Evolutionary conservation across 2,329 filamentous ascomycete genomes (phyloP), one percentile per base, ranked within the genome.

Genomic region (Aspergillus novoparasiticus): DNA sequence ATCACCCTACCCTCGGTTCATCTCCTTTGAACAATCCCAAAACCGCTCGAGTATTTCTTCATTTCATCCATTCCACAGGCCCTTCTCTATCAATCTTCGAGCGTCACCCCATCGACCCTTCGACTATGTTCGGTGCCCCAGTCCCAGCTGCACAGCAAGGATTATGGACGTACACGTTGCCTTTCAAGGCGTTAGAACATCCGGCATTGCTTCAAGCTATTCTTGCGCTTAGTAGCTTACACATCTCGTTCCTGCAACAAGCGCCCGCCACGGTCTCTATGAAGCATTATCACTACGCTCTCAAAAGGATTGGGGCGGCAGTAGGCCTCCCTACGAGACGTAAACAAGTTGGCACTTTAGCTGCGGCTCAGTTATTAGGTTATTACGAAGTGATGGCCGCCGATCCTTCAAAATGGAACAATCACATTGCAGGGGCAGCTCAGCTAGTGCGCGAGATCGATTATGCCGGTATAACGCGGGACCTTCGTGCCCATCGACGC

Each of bases 331-430:
- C 88, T 0, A 84, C 83, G 53, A 88, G 89, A 70, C 87, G 93
- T 59, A 88, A 89, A 10, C 88, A 93, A 61, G 86, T 92, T 10
- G 88, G 92, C 1, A 97, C 93, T 0, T 81, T 98, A n/a, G 94
- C 94, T 9, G 93, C 94, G 2, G 93, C 92, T 0, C 82, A 97
- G 41, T 81, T 98, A 9, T 84, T 99, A 9, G 92, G 89, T 0
- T 98, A 93, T 75, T 98, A 96, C 72, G 95, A 98, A 76, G 92
- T 97, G 21, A 95, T 94, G 89, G 91, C 90, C 41, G 94, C 93
- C 26, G 94, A 99, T 69, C 94, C 98, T 71, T 89, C 90, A 60
- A 97, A 97, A 76, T 99, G 95, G 95, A 95, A 92, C 72, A 94
- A 91, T 65, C 95, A 98, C 78, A 82, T 98, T 43, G 87, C 92